Conservation (phyloP, 2,329 filamentous ascomycete genomes). For the Sporothrix curviconia region DNA sequence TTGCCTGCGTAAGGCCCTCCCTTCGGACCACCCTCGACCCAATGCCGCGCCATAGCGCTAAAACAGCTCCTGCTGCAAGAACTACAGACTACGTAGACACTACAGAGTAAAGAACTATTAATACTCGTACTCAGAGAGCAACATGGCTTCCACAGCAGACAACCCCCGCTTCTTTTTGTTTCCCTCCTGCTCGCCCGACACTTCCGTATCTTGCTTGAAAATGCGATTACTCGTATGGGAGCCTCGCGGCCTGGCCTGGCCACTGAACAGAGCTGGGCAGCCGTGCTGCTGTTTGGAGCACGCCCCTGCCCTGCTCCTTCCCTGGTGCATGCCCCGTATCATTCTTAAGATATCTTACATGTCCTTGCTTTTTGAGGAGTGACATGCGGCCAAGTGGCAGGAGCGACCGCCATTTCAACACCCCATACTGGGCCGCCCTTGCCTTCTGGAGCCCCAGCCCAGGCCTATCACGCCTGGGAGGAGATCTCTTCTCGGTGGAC, state of each 20-base stretch:
- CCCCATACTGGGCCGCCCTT: neutral
- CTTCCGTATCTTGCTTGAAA: too few relatives aligned
- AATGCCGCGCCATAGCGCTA: slow-evolving; percentile 9
- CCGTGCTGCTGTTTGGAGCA: too few relatives aligned
- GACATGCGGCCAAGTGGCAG: neutral
- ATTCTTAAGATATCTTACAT: neutral
- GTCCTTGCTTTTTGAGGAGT: neutral
- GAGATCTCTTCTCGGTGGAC: too few relatives aligned
- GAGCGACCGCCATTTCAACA: neutral
- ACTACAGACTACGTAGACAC: neutral
- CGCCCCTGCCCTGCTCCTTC: neutral
- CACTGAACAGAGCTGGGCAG: too few relatives aligned
- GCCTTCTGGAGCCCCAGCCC: neutral
- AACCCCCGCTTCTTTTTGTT: neutral
- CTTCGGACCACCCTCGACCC: neutral
- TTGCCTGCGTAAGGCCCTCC: too few relatives aligned
- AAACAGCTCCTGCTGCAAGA: neutral
- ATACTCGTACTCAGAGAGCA: too few relatives aligned
- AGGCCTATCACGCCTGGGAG: neutral
- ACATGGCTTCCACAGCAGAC: too few relatives aligned
- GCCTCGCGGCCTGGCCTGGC: too few relatives aligned
- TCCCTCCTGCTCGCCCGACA: neutral
- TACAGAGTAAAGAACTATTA: neutral
- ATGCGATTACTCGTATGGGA: too few relatives aligned
- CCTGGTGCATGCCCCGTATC: neutral